Evolutionary conservation across 805 yeast species (phyloP), one percentile per base, ranked within the genome.

Genomic region (Blastobotrys muscicola): DNA sequence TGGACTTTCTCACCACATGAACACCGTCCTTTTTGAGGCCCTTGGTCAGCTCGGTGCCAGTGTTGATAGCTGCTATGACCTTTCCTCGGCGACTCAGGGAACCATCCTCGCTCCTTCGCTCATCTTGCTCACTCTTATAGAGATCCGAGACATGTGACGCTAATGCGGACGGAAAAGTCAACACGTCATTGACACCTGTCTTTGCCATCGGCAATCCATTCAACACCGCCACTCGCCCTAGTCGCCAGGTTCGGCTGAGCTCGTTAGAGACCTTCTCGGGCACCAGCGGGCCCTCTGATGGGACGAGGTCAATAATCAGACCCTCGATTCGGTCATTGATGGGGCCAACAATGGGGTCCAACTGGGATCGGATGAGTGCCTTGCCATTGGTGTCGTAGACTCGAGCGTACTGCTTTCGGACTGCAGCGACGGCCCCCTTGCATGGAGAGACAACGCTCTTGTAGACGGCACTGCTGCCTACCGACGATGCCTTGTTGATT

Each of bases 261-360:
- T 82, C 89, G 57, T 78, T 79, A 4, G 78, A 65, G 43, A 61
- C 69, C 2, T 64, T 67, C 11, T 71, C 71, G 9, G 66, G 58
- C 9, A 70, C 53, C 4, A 74, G 45, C 64, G 62, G 48, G 10
- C 43, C 52, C 8, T 50, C 50, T n/a, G 62, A 64, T 13, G 83
- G 82, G 32, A 75, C 65, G 50, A 69, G 66, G 31, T 60, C 61
- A 33, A 65, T 59, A 26, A 76, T 68, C 16, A 67, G 52, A 1
- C 66, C 58, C 48, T 72, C 78, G 41, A 82, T 59, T 30, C 68
- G 63, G 31, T 69, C 62, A 62, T 82, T 85, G 37, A 80, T 37
- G 26, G 92, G 89, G 32, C 66, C 68, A 38, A 82, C 65, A 9
- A 80, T 31, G 3, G 84, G 80, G 59, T 81, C 86, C 15, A 80